phyloP scores from a whole-genome alignment of 2,329 filamentous ascomycete species.

The Colletotrichum sp. region DNA sequence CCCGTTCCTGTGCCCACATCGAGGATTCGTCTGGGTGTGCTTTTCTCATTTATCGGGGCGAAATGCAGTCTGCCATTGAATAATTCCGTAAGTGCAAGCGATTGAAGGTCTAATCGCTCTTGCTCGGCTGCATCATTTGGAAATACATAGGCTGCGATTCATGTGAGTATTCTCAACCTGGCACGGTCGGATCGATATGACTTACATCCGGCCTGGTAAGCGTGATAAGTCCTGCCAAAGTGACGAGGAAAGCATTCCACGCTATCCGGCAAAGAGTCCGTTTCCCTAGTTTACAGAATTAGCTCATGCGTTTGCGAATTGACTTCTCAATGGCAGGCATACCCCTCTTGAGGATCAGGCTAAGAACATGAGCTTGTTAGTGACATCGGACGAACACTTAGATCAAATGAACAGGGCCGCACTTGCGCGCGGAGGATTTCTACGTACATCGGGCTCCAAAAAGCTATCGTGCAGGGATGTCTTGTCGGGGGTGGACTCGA shows the following conservation, averaged over 20 bases:
- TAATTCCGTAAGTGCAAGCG: constrained; percentile 38
- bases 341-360: constrained; percentile 21
- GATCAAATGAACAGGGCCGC: not conserved
- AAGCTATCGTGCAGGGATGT: constrained; percentile 21
- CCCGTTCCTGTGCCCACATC: constrained; percentile 53
- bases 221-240: constrained; percentile 53
- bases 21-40: constrained; percentile 40
- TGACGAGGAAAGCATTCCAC: constrained; percentile 45
- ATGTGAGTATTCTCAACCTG: not conserved
- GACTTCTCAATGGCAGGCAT: not conserved
- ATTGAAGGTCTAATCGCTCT: constrained; percentile 46
- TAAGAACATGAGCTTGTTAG: not conserved
- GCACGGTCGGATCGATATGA: not conserved
- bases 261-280: constrained; percentile 44
- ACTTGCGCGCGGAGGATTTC: not conserved
- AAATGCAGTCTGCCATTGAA: constrained; percentile 46
- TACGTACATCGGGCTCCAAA: constrained; percentile 20
- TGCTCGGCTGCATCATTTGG: constrained; percentile 49
- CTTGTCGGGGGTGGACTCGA: constrained; percentile 21
- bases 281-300: constrained; percentile 23
- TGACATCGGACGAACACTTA: not conserved
- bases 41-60: constrained; percentile 41
- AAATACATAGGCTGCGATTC: constrained; percentile 45
- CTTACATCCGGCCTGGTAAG: constrained; percentile 52
- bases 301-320: not conserved